Base-by-base conservation (phyloP, 2,329 filamentous ascomycete species). In the Bipolaris bicolor region DNA sequence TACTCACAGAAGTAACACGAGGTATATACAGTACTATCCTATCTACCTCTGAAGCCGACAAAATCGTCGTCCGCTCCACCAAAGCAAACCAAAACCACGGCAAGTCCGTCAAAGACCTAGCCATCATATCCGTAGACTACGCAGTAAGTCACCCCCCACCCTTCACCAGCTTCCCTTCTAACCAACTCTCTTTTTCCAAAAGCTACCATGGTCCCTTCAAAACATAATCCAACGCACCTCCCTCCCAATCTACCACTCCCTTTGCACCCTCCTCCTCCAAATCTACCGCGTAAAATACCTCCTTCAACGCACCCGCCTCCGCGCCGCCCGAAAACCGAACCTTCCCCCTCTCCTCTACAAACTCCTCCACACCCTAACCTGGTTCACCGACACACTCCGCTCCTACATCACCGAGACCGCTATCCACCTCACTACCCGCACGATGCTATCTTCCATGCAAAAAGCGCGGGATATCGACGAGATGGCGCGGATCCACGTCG, bases 191-290 rank as follows among this genome's bases (percentile, higher is more conserved):
- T 7, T 43, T 18, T 7, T 43, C n/a, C 1, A 7, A 46, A 46
- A 76, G 67, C 65, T 81, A 1, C 79, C 84, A 0, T 88, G 86
- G 86, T 81, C 85, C 1, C 74, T 88, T 5, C 83, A 83, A 18
- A 94, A 97, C 68, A 85, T 97, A 26, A 81, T 97, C 43, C 87
- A 87, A 1, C 84, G 86, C 44, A 80, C 84, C 3, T 86, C 86
- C 6, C 82, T 92, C 20, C 71, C 77, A 0, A 80, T 83, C 3
- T 96, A 97, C 69, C 89, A 91, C 67, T 79, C 83, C 22, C 79
- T 94, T 3, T 92, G 91, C 64, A 88, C 86, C 0, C 83, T 97
- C 7, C 82, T 96, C 0, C 82, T 96, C 29, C 93, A 97, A 72
- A 80, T 91, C 24, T 88, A 88, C 50, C 85, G 92, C 45, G 89